These are phyloP conservation scores for Candida oleophila DNA, from an alignment of 805 yeast genomes.

Conservation along the genomic window DNA sequence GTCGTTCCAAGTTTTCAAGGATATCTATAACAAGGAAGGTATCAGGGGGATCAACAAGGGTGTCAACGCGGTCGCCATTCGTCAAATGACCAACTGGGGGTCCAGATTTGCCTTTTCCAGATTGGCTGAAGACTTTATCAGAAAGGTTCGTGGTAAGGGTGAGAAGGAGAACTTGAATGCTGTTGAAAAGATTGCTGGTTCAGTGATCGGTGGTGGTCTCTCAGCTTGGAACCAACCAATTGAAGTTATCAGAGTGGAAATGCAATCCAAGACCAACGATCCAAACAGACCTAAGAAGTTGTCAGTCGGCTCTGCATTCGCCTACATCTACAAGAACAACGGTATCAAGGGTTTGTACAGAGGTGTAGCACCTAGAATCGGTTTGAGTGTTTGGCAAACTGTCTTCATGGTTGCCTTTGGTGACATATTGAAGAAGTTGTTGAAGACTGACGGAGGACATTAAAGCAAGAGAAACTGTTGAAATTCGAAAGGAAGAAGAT, in stretches of 20 bases:
- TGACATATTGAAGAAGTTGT: slow-evolving; percentile 59
- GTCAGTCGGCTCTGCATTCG: slow-evolving; percentile 71
- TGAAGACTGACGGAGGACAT: slow-evolving; percentile 41
- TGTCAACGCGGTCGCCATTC: slow-evolving; percentile 97
- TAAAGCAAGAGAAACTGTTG: no score
- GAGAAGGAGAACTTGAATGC: slow-evolving; percentile 62
- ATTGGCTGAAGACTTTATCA: slow-evolving; percentile 83
- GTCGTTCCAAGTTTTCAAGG: slow-evolving; percentile 82
- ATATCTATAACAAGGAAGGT: slow-evolving; percentile 83
- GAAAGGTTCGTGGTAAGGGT: slow-evolving; percentile 58
- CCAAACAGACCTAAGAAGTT: slow-evolving; percentile 94
- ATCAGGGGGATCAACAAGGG: slow-evolving; percentile 95
- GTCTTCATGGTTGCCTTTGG: slow-evolving; percentile 98
- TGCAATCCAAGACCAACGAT: slow-evolving; percentile 93
- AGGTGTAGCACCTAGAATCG: slow-evolving; percentile 97
- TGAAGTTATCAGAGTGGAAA: slow-evolving; percentile 95
- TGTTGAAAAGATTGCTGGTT: slow-evolving; percentile 77
- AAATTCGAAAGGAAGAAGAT: no score
- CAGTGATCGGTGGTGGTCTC: slow-evolving; percentile 94
- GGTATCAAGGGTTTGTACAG: slow-evolving; percentile 91
- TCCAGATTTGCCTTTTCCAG: slow-evolving; percentile 92
- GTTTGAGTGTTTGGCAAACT: slow-evolving; percentile 97
- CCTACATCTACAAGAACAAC: slow-evolving; percentile 76
- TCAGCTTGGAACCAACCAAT: slow-evolving; percentile 99
- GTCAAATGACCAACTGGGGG: slow-evolving; percentile 99